Conservation (phyloP, 2,329 filamentous ascomycete species). For the Conoideocrella luteorostrata region DNA sequence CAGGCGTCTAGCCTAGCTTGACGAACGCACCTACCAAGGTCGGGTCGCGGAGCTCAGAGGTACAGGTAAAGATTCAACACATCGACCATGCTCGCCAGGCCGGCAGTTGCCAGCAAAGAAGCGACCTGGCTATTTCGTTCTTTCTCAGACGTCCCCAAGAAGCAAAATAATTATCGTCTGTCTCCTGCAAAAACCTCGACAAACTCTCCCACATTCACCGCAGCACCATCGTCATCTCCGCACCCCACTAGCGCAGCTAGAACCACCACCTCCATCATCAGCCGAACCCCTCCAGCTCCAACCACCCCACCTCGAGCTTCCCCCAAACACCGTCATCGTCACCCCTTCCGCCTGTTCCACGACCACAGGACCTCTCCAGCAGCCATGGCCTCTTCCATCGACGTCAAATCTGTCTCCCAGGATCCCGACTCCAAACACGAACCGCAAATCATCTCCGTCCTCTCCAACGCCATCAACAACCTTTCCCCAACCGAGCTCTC, state of each 20-base stretch:
- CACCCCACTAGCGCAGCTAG: neutral
- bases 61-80: too few species aligned
- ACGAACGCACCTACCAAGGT: too few species aligned
- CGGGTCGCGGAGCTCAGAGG: too few species aligned
- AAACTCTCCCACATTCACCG: too few species aligned
- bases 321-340: neutral
- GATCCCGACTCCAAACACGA: conserved; percentile 10
- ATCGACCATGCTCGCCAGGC: neutral
- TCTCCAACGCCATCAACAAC: conserved; percentile 19
- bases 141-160: too few species aligned
- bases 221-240: neutral
- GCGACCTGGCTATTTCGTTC: neutral
- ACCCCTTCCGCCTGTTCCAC: neutral
- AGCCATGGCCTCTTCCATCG: conserved; percentile 7
- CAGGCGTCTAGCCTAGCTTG: too few species aligned
- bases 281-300: neutral
- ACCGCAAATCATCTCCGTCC: conserved; percentile 14
- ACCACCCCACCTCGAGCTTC: neutral
- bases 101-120: neutral
- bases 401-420: conserved; percentile 3
- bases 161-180: too few species aligned
- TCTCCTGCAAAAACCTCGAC: too few species aligned
- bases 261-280: neutral
- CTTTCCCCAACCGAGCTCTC: conserved; percentile 10
- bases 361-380: neutral